Evolutionary conservation across 2,329 filamentous ascomycete species (phyloP), one percentile per base, ranked within the genome.

Genomic region (Byssoonygena ceratinophila): DNA sequence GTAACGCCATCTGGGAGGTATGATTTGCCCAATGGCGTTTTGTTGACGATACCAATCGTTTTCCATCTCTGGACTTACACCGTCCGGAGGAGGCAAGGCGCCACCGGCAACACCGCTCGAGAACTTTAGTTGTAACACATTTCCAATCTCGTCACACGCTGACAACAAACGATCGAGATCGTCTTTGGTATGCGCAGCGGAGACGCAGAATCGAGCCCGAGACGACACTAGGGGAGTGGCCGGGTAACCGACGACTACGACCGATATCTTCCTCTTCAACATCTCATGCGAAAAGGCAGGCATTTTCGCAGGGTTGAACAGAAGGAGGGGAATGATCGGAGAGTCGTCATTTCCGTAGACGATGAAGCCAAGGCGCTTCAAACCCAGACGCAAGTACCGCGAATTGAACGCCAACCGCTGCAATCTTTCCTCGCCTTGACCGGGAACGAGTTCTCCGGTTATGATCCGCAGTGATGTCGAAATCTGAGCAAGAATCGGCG

Each of bases 301-400:
- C 77, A 98, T 96, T 74, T 98, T 98, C 63, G 87, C 92, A n/a
- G 92, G 92, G 72, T 97, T 88, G 77, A 96, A 98, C 25, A 98
- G 82, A 64, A 95, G 80, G 59, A 98, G 71, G 51, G 92, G 92
- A 61, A 98, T 89, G 61, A 98, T 97, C 53, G 92, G 92, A 4
- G 90, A 96, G 72, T 98, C 92, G 65, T 98, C 92, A 68, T 97
- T 90, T 56, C 92, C 92, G 66, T 94, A 96, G 51, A 96, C 85
- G 65, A 98, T 98, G 73, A 89, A 91, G 46, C 92, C 92, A 49
- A 98, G 83, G 60, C 92, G 87, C 78, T 98, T 98, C 63, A 98
- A 80, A 59, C 92, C 92, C 25, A 98, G 82, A 55, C 92, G 87
- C n/a, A 98, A 86, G 68, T 98, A 98, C 44, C 92, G 84, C 20